A percentile compares a stretch with the other conserved stretches of the same genome.
These are phyloP conservation scores for Periconia sp. DNA, from an alignment of 2,329 filamentous ascomycete species.

Conservation along the genomic window DNA sequence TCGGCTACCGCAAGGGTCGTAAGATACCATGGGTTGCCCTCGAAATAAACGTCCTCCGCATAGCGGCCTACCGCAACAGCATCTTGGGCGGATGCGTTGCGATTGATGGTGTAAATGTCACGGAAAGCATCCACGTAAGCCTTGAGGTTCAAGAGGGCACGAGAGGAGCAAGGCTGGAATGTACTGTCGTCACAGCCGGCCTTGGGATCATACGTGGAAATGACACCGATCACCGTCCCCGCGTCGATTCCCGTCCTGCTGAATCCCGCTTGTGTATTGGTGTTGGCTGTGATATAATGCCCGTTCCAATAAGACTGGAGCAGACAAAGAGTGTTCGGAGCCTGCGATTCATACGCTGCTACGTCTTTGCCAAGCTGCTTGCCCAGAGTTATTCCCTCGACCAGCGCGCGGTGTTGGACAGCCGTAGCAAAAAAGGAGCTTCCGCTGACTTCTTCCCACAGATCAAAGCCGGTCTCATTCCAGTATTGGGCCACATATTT, in stretches of 20 bases:
- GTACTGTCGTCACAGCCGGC: conserved; percentile 67
- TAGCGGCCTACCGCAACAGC: conserved; percentile 52
- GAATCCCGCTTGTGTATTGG: conserved; percentile 53
- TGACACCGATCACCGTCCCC: conserved; percentile 61
- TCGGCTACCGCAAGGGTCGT: conserved; percentile 75
- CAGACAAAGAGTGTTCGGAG: conserved; percentile 71
- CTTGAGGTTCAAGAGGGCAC: conserved; percentile 70
- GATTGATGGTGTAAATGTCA: conserved; percentile 68
- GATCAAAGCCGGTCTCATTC: conserved; percentile 64
- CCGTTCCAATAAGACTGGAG: conserved; percentile 71
- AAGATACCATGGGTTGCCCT: conserved; percentile 78
- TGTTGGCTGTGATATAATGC: conserved; percentile 67
- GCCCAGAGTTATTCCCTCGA: conserved; percentile 67
- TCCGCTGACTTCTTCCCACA: conserved; percentile 79
- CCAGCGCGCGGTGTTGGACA: conserved; percentile 64
- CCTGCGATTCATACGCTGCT: conserved; percentile 62
- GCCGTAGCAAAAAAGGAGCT: conserved; percentile 77
- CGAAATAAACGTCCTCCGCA: conserved; percentile 65
- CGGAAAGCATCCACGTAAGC: conserved; percentile 73
- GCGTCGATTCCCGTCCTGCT: conserved; percentile 67
- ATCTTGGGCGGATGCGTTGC: conserved; percentile 58
- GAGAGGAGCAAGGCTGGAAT: conserved; percentile 73
- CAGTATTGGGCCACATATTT: conserved; percentile 71
- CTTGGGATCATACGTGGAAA: conserved; percentile 64
- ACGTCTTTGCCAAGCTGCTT: conserved; percentile 58